A percentile compares a stretch with the other conserved stretches of the same genome.
Conservation (phyloP, 1,139 yeast species). For the Williopsis jadinii region DNA sequence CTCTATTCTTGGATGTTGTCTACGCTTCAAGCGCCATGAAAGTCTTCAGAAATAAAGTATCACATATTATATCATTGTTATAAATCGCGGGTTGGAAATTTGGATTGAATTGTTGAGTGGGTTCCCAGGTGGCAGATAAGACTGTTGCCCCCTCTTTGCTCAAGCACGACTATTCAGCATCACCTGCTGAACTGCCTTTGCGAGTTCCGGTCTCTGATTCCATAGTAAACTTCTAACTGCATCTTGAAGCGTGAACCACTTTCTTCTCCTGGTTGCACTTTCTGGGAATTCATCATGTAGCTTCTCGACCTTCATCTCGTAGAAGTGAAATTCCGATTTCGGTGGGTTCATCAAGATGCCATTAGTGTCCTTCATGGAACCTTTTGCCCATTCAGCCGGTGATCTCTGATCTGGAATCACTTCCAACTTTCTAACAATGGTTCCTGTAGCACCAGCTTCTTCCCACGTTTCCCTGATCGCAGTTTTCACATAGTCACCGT, state of each 20-base stretch:
- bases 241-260: conserved; percentile 71
- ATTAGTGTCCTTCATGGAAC: conserved; percentile 19
- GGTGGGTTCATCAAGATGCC: conserved; percentile 36
- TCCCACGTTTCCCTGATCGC: conserved; percentile 96
- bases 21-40: too few relatives aligned
- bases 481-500: conserved; percentile 28
- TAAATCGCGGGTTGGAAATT: too few relatives aligned
- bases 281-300: conserved; percentile 76
- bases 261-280: conserved; percentile 44
- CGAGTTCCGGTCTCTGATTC: conserved; percentile 62
- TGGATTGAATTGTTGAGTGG: too few relatives aligned
- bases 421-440: conserved; percentile 48
- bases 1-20: too few relatives aligned
- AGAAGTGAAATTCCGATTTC: conserved; percentile 77
- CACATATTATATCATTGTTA: too few relatives aligned
- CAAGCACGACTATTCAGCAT: too few relatives aligned
- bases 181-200: conserved; percentile 50
- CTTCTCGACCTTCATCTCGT: conserved; percentile 57
- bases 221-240: conserved; percentile 58
- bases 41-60: too few relatives aligned
- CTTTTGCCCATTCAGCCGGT: conserved; percentile 42
- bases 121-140: too few relatives aligned
- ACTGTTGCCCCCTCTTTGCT: too few relatives aligned
- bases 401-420: conserved; percentile 65
- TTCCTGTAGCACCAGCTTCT: conserved; percentile 86